Evolutionary conservation across 495 filamentous ascomycete genomes (phyloP), one percentile per base, ranked within the genome.

Genomic region (Penicillium verhagenii): DNA sequence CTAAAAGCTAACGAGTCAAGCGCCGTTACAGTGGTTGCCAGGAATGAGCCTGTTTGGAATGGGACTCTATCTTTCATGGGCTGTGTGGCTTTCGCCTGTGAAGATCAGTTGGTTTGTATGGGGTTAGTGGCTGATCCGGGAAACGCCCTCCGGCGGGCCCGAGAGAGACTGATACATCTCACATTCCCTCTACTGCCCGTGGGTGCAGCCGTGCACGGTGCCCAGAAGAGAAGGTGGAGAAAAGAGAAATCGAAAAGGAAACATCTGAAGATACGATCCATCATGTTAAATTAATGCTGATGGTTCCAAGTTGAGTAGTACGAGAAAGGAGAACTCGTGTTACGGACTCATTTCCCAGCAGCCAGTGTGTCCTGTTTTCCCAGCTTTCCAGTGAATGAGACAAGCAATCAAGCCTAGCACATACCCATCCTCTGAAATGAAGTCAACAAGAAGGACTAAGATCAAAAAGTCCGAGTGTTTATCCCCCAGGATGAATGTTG

Each of bases 141-240:
- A 49, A 11, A 14, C 6, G 24, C 39, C 52, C 43, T 56, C 23
- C 37, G 43, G 10, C 40, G 35, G 33, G 29, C 24, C 40, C 42
- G 20, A 16, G 44, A 39, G 44, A 29, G 58, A 56, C 51, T 58
- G 65, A 68, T 59, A 35, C 33, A 68, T 65, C 65, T 68, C 65
- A 68, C 65, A 68, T 68, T 68, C 57, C 56, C 54, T 2, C 42
- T 46, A 23, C 46, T 33, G 44, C 14, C 44, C 44, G 44, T 24
- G 18, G 23, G 40, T 21, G 40, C 40, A 44, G 23, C 3, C n/a
- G 11, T 44, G 44, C 44, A 47, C 10, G 19, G 44, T 47, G 40
- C 11, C 18, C 20, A 11, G 42, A 25, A 44, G 26, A 45, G 20
- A 45, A 52, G 28, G 6, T 19, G 28, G n/a, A 0, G 6, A 1